phyloP scores from a whole-genome alignment of 2,329 filamentous ascomycete genomes.

The Colletotrichum sp. region DNA sequence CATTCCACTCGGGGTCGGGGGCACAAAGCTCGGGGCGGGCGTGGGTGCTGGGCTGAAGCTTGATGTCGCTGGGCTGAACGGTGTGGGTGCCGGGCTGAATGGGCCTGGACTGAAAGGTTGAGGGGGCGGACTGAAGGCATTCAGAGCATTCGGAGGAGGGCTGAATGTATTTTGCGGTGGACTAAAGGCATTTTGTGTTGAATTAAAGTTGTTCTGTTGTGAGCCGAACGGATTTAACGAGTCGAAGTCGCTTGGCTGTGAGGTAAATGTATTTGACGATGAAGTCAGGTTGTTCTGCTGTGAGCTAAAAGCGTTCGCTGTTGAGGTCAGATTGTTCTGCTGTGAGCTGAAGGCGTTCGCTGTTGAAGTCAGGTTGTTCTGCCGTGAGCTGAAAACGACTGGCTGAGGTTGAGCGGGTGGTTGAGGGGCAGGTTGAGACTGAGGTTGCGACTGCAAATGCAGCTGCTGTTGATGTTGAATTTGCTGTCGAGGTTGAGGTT shows the following conservation, averaged over 20 bases:
- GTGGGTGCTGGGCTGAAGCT: conserved; percentile 16
- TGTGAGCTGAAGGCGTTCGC: not conserved
- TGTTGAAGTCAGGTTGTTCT: not conserved
- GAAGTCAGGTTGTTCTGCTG: not conserved
- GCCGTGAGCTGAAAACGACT: not conserved
- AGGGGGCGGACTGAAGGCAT: conserved; percentile 11
- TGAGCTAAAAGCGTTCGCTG: not conserved
- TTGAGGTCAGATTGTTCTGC: not conserved
- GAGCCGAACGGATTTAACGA: not conserved
- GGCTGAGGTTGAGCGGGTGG: not conserved
- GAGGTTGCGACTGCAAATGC: not conserved
- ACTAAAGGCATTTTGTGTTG: not conserved
- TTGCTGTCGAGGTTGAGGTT: not conserved
- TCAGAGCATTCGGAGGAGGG: conserved; percentile 2
- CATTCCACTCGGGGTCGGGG: conserved; percentile 3
- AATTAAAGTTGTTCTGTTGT: not conserved
- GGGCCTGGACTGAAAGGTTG: conserved; percentile 8
- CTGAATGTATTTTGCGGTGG: conserved; percentile 1
- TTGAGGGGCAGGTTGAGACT: not conserved
- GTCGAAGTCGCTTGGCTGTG: not conserved
- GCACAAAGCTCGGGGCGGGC: conserved; percentile 12
- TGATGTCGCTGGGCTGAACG: conserved; percentile 12
- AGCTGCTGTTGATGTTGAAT: not conserved
- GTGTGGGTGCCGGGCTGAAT: conserved; percentile 10
- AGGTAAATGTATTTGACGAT: not conserved